phyloP scores from a whole-genome alignment of 805 yeast species.

The Kuraishia ogatae region DNA sequence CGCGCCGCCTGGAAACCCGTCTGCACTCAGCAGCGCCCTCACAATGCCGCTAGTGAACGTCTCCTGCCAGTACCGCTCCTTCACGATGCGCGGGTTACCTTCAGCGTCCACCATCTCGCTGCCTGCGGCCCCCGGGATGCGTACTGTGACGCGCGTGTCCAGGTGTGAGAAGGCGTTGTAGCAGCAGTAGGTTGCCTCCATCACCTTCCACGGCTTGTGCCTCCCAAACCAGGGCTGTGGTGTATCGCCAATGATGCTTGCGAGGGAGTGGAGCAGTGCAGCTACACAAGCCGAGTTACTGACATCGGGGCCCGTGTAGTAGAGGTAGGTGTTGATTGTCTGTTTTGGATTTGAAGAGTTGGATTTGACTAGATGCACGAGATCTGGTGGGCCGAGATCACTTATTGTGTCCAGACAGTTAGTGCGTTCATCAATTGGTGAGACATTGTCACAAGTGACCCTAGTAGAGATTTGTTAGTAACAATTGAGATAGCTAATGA shows the following conservation, averaged over 20 bases:
- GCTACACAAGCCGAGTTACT: slow-evolving; percentile 73
- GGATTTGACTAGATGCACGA: slow-evolving; percentile 39
- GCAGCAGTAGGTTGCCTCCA: slow-evolving; percentile 60
- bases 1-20: slow-evolving; percentile 19
- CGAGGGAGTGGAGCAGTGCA: slow-evolving; percentile 60
- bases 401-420: slow-evolving; percentile 46
- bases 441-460: slow-evolving; percentile 27
- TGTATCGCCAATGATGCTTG: slow-evolving; percentile 50
- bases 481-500: background rate
- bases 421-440: slow-evolving; percentile 55
- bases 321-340: slow-evolving; percentile 62
- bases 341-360: slow-evolving; percentile 31
- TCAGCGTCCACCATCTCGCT: slow-evolving; percentile 35
- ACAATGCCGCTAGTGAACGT: slow-evolving; percentile 65
- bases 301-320: slow-evolving; percentile 69
- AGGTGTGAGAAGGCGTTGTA: slow-evolving; percentile 53
- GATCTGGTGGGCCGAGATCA: slow-evolving; percentile 70
- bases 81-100: slow-evolving; percentile 47
- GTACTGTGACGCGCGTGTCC: slow-evolving; percentile 66
- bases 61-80: slow-evolving; percentile 46
- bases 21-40: slow-evolving; percentile 54
- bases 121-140: slow-evolving; percentile 67
- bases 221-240: slow-evolving; percentile 81
- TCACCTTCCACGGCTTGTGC: slow-evolving; percentile 58
- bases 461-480: background rate